Evolutionary conservation across 2,329 filamentous ascomycete species (phyloP), one percentile per base, ranked within the genome.

Genomic region (Raffaelea albimanens): DNA sequence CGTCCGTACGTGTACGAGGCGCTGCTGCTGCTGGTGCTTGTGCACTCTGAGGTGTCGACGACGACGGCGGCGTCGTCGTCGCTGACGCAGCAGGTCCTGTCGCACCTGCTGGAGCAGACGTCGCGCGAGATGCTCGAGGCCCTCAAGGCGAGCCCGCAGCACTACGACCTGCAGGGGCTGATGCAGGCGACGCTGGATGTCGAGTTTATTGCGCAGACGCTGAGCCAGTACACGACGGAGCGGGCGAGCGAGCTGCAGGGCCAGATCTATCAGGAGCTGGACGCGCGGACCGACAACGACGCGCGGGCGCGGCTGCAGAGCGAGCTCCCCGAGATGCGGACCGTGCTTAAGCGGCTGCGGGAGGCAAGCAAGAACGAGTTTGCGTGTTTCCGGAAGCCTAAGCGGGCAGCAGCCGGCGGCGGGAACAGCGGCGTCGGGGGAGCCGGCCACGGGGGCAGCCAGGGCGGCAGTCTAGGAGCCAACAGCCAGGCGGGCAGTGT

Each of bases 171-270:
- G 0, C 73, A 84, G 5, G 83, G 86, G 7, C 77, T 98, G 44
- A 95, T 97, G 83, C 94, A 98, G 67, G 94, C 94, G 2, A 98
- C 93, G 0, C 78, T 98, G 1, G 93, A 98, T 60, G 90, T 96
- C 2, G 93, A 98, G 65, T 97, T 98, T 61, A 83, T 97, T 49
- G 87, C 90, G 1, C 93, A 98, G 69, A 96, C 91, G 5, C 75
- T 98, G 31, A 86, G 80, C 51, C 83, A 90, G 56, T 98, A 94
- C 64, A 93, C 87, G 0, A 93, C 87, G 0, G 85, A 95, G 49
- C 76, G 80, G 44, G 87, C 89, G 3, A 82, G 81, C 8, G 81
- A 90, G 61, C 75, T 87, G 14, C 93, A 97, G 68, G 85, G 85
- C 56, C 81, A 90, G 62, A 91, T 98, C 43, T 98, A 67, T 65